phyloP scores from a whole-genome alignment of 1,139 yeast genomes.

The Diutina neorugosa region DNA sequence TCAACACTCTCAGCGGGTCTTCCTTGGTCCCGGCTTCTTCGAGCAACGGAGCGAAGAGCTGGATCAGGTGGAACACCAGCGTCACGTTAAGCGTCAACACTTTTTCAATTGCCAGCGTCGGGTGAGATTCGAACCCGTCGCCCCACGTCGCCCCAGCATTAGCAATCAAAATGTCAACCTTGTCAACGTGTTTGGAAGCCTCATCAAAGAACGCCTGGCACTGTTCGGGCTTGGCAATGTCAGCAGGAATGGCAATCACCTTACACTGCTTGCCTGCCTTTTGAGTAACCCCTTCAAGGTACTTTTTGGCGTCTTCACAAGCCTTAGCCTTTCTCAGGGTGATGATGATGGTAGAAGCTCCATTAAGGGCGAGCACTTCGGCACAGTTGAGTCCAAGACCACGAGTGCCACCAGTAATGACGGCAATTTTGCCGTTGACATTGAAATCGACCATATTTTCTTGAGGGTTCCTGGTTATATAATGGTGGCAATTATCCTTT shows the following conservation, averaged over 20 bases:
- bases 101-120: constrained; percentile 51
- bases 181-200: constrained; percentile 27
- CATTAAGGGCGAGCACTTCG: constrained; percentile 50
- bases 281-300: constrained; percentile 35
- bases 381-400: constrained; percentile 66
- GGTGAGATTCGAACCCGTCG: constrained; percentile 48
- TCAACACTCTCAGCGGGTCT: constrained; percentile 56
- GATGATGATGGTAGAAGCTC: constrained; percentile 51
- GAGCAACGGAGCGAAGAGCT: constrained; percentile 47
- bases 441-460: constrained; percentile 28
- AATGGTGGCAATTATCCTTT: not conserved
- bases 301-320: constrained; percentile 45
- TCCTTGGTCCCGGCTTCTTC: constrained; percentile 40
- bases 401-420: constrained; percentile 71
- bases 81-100: constrained; percentile 53
- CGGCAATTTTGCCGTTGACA: constrained; percentile 55
- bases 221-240: constrained; percentile 42
- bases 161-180: constrained; percentile 56
- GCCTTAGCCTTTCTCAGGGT: constrained; percentile 58
- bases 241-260: constrained; percentile 49
- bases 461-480: not conserved
- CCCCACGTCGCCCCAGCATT: constrained; percentile 85
- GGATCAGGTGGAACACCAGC: constrained; percentile 62
- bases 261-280: constrained; percentile 29
- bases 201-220: constrained; percentile 33